A percentile compares a stretch with the other conserved stretches of the same genome.
These are phyloP conservation scores for Salisapilia sapeloensis DNA, from an alignment of 352 stramenopile genomes.

Conservation along the genomic window DNA sequence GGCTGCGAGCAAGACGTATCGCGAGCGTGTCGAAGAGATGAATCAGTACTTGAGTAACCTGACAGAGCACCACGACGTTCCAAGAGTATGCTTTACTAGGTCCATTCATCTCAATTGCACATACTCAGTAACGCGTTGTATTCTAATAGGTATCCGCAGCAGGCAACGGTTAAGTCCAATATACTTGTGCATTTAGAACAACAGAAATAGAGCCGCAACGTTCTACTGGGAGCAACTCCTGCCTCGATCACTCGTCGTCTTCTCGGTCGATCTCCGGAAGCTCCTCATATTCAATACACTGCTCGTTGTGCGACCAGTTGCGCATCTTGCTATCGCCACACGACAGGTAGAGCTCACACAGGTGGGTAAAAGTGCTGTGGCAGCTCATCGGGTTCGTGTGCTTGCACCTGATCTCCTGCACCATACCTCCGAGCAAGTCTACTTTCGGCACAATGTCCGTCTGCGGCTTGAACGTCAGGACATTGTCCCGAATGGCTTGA, in stretches of 20 bases:
- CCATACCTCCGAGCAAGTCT: slow-evolving; percentile 52
- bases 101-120: neutral
- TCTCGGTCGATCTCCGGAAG: slow-evolving; percentile 10
- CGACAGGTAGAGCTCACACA: slow-evolving; percentile 61
- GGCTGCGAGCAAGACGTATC: slow-evolving; percentile 73
- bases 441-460: slow-evolving; percentile 69
- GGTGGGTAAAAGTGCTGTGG: slow-evolving; percentile 51
- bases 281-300: slow-evolving; percentile 32
- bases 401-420: slow-evolving; percentile 65
- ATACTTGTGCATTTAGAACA: too few relatives aligned
- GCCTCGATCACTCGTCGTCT: slow-evolving; percentile 5
- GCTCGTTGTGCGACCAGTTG: slow-evolving; percentile 38
- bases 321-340: slow-evolving; percentile 39
- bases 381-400: slow-evolving; percentile 44
- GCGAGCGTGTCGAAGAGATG: slow-evolving; percentile 91
- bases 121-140: neutral
- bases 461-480: slow-evolving; percentile 61
- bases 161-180: slow-evolving; percentile 82
- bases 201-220: too few relatives aligned
- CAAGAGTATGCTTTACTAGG: slow-evolving; percentile 49
- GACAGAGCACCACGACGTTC: slow-evolving; percentile 97
- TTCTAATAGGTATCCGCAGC: slow-evolving; percentile 58
- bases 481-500: slow-evolving; percentile 51
- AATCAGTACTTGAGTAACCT: slow-evolving; percentile 91
- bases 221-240: too few relatives aligned